phyloP scores from a whole-genome alignment of 2,329 filamentous ascomycete genomes.

The Aureobasidium sp. region DNA sequence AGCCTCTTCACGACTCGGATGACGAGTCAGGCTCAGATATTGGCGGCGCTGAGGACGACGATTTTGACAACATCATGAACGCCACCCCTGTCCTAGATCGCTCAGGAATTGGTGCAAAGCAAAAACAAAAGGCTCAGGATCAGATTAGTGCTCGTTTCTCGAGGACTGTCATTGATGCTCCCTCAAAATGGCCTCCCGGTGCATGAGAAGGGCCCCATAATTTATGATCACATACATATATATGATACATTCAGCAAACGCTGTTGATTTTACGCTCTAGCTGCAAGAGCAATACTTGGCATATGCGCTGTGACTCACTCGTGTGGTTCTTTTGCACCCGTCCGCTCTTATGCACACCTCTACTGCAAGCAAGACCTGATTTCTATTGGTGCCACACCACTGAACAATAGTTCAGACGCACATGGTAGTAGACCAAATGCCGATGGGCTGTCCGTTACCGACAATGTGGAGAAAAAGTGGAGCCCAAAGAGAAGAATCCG shows the following conservation, averaged over 20 bases:
- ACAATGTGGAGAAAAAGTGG: slow-evolving; percentile 3
- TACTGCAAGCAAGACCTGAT: neutral
- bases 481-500: neutral
- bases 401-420: neutral
- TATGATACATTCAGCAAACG: neutral
- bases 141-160: slow-evolving; percentile 44
- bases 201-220: neutral
- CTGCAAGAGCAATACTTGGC: neutral
- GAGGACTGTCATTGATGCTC: slow-evolving; percentile 41
- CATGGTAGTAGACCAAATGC: neutral
- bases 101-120: slow-evolving; percentile 61
- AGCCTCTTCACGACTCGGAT: slow-evolving; percentile 49
- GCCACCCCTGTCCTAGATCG: slow-evolving; percentile 84
- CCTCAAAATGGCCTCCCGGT: slow-evolving; percentile 34
- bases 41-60: slow-evolving; percentile 59
- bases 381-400: neutral
- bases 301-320: neutral
- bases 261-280: neutral
- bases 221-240: neutral
- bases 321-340: neutral
- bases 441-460: neutral
- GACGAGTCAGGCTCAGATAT: slow-evolving; percentile 67
- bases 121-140: slow-evolving; percentile 47
- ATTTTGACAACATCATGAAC: slow-evolving; percentile 89
- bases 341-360: neutral